Conservation (phyloP, 2,329 filamentous ascomycete species). For the Calcarisporium arbuscula region DNA sequence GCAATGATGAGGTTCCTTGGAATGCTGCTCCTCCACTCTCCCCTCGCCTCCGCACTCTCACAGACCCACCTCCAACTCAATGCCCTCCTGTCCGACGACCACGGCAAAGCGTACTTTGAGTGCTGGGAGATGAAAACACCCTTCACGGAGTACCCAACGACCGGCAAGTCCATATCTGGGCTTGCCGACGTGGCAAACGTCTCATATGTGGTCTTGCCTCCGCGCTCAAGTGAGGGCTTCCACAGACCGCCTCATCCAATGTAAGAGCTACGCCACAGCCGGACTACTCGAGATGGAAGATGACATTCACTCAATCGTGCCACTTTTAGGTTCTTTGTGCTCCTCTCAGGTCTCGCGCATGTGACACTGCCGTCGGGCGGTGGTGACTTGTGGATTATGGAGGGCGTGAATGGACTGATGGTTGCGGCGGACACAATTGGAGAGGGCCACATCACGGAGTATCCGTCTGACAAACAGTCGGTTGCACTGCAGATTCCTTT, state of each 20-base stretch:
- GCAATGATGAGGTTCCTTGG: no score
- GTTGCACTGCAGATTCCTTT: slow-evolving; percentile 21
- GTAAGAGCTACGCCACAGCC: no score
- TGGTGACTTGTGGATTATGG: slow-evolving; percentile 10
- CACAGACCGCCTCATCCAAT: slow-evolving; percentile 12
- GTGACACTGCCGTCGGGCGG: slow-evolving; percentile 6
- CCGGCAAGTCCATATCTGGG: slow-evolving; percentile 6
- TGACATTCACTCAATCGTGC: background rate
- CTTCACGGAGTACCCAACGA: slow-evolving; percentile 9
- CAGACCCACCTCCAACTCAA: slow-evolving; percentile 1
- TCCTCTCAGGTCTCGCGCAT: slow-evolving; percentile 9
- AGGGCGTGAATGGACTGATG: slow-evolving; percentile 12
- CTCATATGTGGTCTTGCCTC: slow-evolving; percentile 12
- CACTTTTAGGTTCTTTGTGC: slow-evolving; percentile 10
- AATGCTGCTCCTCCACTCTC: no score
- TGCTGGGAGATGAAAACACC: slow-evolving; percentile 10
- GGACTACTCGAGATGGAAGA: background rate
- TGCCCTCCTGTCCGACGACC: slow-evolving; percentile 6
- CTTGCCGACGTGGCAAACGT: slow-evolving; percentile 9
- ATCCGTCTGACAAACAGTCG: slow-evolving; percentile 16
- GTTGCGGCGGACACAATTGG: slow-evolving; percentile 19
- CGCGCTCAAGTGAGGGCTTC: slow-evolving; percentile 9
- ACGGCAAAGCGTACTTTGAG: slow-evolving; percentile 7
- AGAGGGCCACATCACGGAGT: slow-evolving; percentile 19
- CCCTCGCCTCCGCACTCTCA: no score